These are phyloP conservation scores for Thuidium tamariscinum DNA, from an alignment of 225 moss, liverwort and hornwort genomes.

Conservation along the genomic window DNA sequence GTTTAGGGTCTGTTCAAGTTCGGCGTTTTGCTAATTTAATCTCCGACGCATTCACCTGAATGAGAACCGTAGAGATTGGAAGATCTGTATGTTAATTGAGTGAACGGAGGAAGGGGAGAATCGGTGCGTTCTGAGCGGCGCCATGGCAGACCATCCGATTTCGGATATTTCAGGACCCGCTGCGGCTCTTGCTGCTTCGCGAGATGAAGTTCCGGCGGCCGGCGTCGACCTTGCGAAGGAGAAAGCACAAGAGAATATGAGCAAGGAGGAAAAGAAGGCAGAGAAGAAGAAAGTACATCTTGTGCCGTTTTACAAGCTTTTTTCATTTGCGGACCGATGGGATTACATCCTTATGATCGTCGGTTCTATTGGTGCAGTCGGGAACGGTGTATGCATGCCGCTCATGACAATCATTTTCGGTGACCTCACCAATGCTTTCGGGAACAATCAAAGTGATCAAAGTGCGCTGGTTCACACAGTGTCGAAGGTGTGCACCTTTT, in stretches of 20 bases:
- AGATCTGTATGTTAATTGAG: not conserved
- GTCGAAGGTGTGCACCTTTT: conserved; percentile 16
- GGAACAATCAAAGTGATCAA: conserved; percentile 11
- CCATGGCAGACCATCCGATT: conserved; percentile 32
- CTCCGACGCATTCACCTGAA: not conserved
- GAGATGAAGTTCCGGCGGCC: not conserved
- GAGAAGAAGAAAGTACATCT: not conserved
- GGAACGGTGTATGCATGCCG: conserved; percentile 26
- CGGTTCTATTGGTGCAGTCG: conserved; percentile 26
- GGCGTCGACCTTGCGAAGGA: not conserved
- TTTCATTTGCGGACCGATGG: conserved; percentile 32
- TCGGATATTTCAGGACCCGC: conserved; percentile 24
- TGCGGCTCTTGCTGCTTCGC: not conserved
- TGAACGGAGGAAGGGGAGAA: not conserved
- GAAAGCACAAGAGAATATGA: not conserved
- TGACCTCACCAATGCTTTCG: conserved; percentile 31
- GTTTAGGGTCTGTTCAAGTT: not conserved
- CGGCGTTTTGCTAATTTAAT: not conserved
- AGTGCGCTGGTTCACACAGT: conserved; percentile 7
- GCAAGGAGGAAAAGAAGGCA: conserved; percentile 1
- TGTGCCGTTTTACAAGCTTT: conserved; percentile 28
- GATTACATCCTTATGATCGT: conserved; percentile 34
- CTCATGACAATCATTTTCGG: conserved; percentile 45
- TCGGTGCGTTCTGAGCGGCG: not conserved
- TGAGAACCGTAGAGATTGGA: not conserved